Evolutionary conservation across 495 filamentous ascomycete genomes (phyloP), one percentile per base, ranked within the genome.

Genomic region (Rusavskia elegans): DNA sequence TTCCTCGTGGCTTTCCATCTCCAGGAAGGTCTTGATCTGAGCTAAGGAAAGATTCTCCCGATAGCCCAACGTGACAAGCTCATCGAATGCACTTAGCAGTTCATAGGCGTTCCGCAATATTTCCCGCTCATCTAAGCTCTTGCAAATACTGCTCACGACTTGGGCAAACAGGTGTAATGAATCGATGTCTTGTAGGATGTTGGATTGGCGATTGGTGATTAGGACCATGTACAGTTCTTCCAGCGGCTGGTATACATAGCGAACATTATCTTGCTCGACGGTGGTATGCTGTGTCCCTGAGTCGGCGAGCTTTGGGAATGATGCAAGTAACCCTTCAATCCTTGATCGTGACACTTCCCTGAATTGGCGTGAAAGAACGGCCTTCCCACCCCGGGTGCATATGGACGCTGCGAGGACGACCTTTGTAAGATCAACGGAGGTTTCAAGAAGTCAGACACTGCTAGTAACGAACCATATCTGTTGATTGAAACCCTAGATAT

Each of bases 171-270:
- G 76, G 63, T 97, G 92, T 44, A 98, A 79, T 42, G 90, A 95
- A 68, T 97, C 89, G 61, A 98, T 98, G 63, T 98, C 92, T 71
- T 98, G 92, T 30, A 98, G 78, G 58, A 97, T 98, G 71, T 98
- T 98, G 60, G 88, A 95, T 76, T 97, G 90, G 53, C 87, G 87
- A 74, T 97, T 97, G 71, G 93, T 98, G 68, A 98, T 97, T 55
- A 98, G 82, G 50, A 98, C 89, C 78, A 98, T 95, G 76, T 97
- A 98, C 54, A 98, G 80, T 72, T 97, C 93, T 68, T 98, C 93
- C 50, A 98, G 77, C 54, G 93, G 92, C 67, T 98, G 92, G 73
- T 98, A 98, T 49, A 97, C 92, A 64, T 95, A 98, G 66, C 92
- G 92, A 59, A 98, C 92, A 76, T 95, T 96, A 73, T 98, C 92